Conservation (phyloP, 2,329 filamentous ascomycete species). For the Talaromyces sp. region DNA sequence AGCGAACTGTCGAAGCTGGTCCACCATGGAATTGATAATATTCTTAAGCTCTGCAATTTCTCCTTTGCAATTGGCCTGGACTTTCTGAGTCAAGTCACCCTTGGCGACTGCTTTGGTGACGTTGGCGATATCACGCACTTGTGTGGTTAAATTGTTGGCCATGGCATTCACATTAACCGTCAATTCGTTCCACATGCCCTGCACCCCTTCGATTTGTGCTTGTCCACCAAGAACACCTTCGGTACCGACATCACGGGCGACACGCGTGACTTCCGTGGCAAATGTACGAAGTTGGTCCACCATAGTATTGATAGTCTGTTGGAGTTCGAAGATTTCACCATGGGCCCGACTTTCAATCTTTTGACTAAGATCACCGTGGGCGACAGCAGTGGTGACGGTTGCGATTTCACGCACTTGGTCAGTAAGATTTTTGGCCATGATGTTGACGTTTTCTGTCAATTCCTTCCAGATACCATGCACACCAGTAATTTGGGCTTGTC, state of each 20-base stretch:
- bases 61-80: conserved; percentile 82
- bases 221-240: conserved; percentile 77
- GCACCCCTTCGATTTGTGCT: conserved; percentile 74
- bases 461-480: conserved; percentile 95
- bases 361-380: conserved; percentile 72
- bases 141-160: conserved; percentile 80
- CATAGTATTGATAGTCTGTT: conserved; percentile 83
- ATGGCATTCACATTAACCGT: conserved; percentile 81
- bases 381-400: conserved; percentile 75
- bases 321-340: conserved; percentile 72
- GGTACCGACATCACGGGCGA: conserved; percentile 75
- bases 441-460: conserved; percentile 78
- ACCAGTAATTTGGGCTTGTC: conserved; percentile 82
- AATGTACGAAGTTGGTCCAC: conserved; percentile 78
- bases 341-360: conserved; percentile 73
- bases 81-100: conserved; percentile 91
- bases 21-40: conserved; percentile 97
- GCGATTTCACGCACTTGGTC: conserved; percentile 77
- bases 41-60: conserved; percentile 91
- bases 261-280: conserved; percentile 75
- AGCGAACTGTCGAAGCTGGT: conserved; percentile 90
- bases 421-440: conserved; percentile 74
- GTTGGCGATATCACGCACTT: conserved; percentile 86
- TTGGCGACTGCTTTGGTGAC: conserved; percentile 67
- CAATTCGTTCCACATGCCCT: conserved; percentile 81